Evolutionary conservation across 1,139 yeast genomes (phyloP).

Genomic region (Wickerhamiella pararugosa): DNA sequence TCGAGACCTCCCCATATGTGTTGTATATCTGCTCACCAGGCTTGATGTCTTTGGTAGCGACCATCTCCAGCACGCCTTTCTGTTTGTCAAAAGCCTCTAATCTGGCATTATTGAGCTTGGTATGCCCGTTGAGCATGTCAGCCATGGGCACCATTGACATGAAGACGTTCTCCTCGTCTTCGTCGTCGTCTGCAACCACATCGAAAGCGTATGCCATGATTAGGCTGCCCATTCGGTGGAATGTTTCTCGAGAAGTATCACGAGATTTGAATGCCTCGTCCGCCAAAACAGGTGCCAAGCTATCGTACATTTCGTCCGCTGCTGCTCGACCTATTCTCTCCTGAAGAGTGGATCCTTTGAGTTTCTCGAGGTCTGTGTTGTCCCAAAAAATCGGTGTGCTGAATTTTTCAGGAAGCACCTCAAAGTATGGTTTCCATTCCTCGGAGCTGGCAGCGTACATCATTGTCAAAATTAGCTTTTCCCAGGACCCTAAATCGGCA

Average conservation of each 20-base stretch:
- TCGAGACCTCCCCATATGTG: constrained; percentile 83
- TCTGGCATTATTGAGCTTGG: constrained; percentile 62
- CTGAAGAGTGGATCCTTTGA: constrained; percentile 58
- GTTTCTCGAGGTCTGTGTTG: constrained; percentile 30
- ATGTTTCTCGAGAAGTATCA: constrained; percentile 37
- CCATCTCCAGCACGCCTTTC: constrained; percentile 43
- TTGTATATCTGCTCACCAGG: constrained; percentile 67
- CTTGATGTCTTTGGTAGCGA: constrained; percentile 44
- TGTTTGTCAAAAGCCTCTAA: constrained; percentile 27
- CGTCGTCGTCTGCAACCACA: constrained; percentile 23
- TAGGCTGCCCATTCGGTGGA: constrained; percentile 55
- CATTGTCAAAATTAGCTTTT: constrained; percentile 51
- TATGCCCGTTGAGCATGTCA: constrained; percentile 78
- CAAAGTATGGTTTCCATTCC: constrained; percentile 56
- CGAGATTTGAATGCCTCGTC: constrained; percentile 18
- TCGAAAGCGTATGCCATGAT: constrained; percentile 61
- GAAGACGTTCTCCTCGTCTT: constrained; percentile 27
- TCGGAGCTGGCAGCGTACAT: constrained; percentile 38
- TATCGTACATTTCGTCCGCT: constrained; percentile 45
- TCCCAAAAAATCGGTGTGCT: constrained; percentile 73
- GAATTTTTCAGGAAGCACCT: constrained; percentile 49
- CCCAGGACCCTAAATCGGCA: constrained; percentile 51
- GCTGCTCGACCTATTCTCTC: constrained; percentile 55
- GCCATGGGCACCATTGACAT: constrained; percentile 93
- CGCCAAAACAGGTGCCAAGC: constrained; percentile 19